Base-by-base conservation (phyloP, 176 grass and related monocot genomes). In the Tillandsia fasciculata region DNA sequence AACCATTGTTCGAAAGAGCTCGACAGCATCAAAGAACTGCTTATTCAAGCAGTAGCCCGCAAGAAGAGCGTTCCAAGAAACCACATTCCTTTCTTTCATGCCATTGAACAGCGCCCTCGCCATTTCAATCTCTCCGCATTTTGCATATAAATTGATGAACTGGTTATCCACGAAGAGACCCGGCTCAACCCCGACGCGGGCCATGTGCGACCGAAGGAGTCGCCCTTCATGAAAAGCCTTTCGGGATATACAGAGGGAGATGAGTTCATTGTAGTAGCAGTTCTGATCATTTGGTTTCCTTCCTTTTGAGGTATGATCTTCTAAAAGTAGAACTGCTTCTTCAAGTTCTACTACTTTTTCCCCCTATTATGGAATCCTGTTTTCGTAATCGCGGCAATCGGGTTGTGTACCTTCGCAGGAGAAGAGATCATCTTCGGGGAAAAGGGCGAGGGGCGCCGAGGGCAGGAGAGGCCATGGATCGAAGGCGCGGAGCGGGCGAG, bases 41-140 rank as follows among this genome's bases (percentile, higher is more conserved):
- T 8, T 51, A 54, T 79, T 79, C 28, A 59, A 66, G 48, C 70
- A 66, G 69, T 66, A 79, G 18, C 77, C 68, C 2, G 77, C 63
- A 12, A 79, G 63, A 17, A 79, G 69, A 28, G 68, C 77, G 13
- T 79, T 79, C 77, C 77, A 79, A 23, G 77, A 79, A 52, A 79
- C 57, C 10, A 79, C 77, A 54, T 79, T 79, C 69, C 77, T 56
- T 2, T 79, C 26, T 8, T 26, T n/a, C 77, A 79, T 72, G 15
- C 20, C 13, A 47, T 79, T 61, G 18, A 79, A 79, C 69, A 79
- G 10, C 49, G 65, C 59, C 61, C 77, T 63, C 1, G 77, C 77
- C 69, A 57, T 42, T 0, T 26, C 68, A 53, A 72, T 7, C 49
- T 65, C 58, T 11, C 69, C 77, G 9, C 77, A 79, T 50, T 64